Evolutionary conservation across 2,329 filamentous ascomycete genomes (phyloP).

Genomic region (Setomelanomma holmii): DNA sequence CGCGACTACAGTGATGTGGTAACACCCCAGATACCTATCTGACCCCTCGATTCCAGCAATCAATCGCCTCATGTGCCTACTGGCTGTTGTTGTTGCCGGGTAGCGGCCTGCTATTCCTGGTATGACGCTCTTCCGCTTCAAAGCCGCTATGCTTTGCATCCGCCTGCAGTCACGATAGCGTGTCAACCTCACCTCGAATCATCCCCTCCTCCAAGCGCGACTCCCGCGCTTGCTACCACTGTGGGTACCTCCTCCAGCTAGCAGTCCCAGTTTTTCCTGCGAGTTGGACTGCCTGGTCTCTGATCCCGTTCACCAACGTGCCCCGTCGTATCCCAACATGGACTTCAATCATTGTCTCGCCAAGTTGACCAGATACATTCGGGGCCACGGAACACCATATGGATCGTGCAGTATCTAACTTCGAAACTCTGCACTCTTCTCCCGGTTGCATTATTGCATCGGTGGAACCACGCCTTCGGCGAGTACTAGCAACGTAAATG

Average conservation of each 20-base stretch:
- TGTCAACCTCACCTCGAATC: constrained; percentile 44
- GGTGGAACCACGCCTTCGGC: constrained; percentile 35
- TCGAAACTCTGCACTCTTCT: constrained; percentile 28
- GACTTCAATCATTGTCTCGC: constrained; percentile 33
- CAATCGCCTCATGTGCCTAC: constrained; percentile 32
- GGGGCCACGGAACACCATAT: constrained; percentile 35
- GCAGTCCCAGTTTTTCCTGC: constrained; percentile 37
- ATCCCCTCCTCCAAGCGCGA: constrained; percentile 38
- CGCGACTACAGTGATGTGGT: constrained; percentile 41
- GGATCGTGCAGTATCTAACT: constrained; percentile 42
- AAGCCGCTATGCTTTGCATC: constrained; percentile 45
- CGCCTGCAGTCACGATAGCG: constrained; percentile 43
- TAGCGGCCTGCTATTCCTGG: constrained; percentile 42
- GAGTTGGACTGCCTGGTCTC: constrained; percentile 24
- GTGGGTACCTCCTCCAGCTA: constrained; percentile 30
- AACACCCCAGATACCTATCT: constrained; percentile 44
- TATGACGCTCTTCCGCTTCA: constrained; percentile 39
- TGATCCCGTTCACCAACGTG: constrained; percentile 37
- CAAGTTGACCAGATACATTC: constrained; percentile 29
- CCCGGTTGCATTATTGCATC: constrained; percentile 43
- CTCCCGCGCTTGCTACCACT: constrained; percentile 39
- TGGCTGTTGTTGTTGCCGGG: constrained; percentile 31
- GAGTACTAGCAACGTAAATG: constrained; percentile 30
- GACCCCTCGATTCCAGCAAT: constrained; percentile 47
- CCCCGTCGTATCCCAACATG: constrained; percentile 25